Evolutionary conservation across 768 basidiomycete species (phyloP), one percentile per base, ranked within the genome.

Genomic region (Psilocybe subaeruginosa): DNA sequence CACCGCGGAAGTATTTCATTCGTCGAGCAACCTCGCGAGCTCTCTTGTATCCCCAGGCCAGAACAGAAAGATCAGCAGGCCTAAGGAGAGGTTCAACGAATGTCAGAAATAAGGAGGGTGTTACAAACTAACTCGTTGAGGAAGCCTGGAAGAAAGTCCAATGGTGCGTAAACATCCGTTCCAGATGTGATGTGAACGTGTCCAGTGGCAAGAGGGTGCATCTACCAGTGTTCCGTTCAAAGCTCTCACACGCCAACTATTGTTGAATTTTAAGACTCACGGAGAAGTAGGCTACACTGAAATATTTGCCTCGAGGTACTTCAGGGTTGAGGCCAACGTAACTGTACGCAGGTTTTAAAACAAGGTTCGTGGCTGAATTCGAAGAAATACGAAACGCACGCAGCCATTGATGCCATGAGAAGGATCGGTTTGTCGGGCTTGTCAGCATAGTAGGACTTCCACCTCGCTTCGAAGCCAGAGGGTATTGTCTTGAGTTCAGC

Each of bases 391-490:
- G 14, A 16, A 9, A 35, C 76, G 47, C 62, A 85, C 82, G 76
- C 77, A 3, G 80, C 71, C 19, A 80, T 61, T 0, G 76, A 61
- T 0, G 78, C 79, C 11, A 85, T 66, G 47, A 79, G 74, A 60
- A 82, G 65, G 3, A 85, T 80, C 8, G 86, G 79, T 65, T 88
- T 88, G 66, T 89, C 88, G 0, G 82, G 81, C 2, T 75, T 77
- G 29, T 75, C 71, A 27, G 71, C 79, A 45, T 83, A 88, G 68
- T 81, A 84, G 11, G 72, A 68, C 6, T 78, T 71, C 87, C 86
- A 88, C 45, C 78, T 72, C 23, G 73, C 51, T 29, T 75, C 67
- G 65, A 88, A 89, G 4, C 69, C 76, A 7, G 82, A 77, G 3
- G 81, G 79, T 37, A 89, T 71, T n/a, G 75, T 75, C 51, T 78